phyloP scores from a whole-genome alignment of 1,284 basidiomycete genomes.

The Cutaneotrichosporon spelunceum region DNA sequence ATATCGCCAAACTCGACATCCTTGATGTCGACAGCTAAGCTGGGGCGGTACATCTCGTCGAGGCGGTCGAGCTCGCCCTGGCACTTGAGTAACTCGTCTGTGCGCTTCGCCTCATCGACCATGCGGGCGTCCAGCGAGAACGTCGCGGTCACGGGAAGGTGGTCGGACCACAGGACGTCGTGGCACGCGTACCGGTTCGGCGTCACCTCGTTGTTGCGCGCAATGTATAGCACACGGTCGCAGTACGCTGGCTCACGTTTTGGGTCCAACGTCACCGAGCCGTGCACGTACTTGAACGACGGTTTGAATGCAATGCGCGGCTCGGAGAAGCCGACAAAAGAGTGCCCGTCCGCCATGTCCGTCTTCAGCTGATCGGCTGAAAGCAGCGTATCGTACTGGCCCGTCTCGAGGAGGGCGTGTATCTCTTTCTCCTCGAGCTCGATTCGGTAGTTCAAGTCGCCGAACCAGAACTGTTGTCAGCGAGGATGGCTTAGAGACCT shows the following conservation, averaged over 20 bases:
- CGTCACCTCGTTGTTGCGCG: conserved; percentile 13
- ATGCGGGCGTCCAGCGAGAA: conserved; percentile 29
- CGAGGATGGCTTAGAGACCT: conserved; percentile 3
- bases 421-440: conserved; percentile 38
- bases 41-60: conserved; percentile 53
- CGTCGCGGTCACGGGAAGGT: conserved; percentile 38
- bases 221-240: conserved; percentile 38
- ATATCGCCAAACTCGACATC: conserved; percentile 53
- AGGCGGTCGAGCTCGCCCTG: conserved; percentile 51
- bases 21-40: conserved; percentile 54
- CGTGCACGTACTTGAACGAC: conserved; percentile 48
- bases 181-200: conserved; percentile 34
- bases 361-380: conserved; percentile 39
- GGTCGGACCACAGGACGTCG: conserved; percentile 46
- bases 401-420: conserved; percentile 29
- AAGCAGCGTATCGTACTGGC: conserved; percentile 35
- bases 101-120: conserved; percentile 33
- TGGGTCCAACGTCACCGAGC: conserved; percentile 37
- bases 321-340: conserved; percentile 40
- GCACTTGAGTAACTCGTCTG: conserved; percentile 48
- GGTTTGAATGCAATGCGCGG: conserved; percentile 39
- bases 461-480: conserved; percentile 43
- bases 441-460: conserved; percentile 46
- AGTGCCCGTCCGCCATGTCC: conserved; percentile 38
- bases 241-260: conserved; percentile 45